Base-by-base conservation (phyloP, 2,329 filamentous ascomycete species). In the Talaromyces sp. region DNA sequence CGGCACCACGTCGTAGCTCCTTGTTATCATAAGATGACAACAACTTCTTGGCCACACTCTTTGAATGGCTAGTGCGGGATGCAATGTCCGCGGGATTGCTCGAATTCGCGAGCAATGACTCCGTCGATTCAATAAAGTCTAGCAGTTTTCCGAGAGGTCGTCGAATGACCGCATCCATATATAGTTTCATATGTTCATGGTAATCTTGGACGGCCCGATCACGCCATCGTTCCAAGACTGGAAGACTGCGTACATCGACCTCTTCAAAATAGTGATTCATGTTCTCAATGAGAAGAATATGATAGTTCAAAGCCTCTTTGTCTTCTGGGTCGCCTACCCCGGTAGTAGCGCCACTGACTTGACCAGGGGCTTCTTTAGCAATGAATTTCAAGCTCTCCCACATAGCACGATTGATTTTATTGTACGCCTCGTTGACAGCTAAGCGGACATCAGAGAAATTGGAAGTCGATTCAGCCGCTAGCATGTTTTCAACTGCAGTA, bases 211-310 rank as follows among this genome's bases (percentile, higher is more conserved):
- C 82, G 1, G 94, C 95, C 65, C 90, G 89, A 45, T 88, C 86
- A 73, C 88, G 90, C 91, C 93, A 97, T 70, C 91, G 88, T 66
- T 91, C 88, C 4, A 98, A 84, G 0, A 96, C 87, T 8, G 90
- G 85, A 67, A 95, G 87, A 43, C 86, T 84, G 19, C 87, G 85
- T 16, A 89, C 81, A 70, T 96, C 92, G 9, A 96, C 90, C 76
- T 97, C 93, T 75, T 98, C 93, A 11, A 95, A 83, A 79, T 96
- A 98, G 78, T 97, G 93, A 74, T 97, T 96, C 93, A 97, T 97
- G 77, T 99, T 99, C 78, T 99, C 94, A 70, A 99, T 98, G 62
- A 98, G 84, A 39, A 98, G 84, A 72, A 99, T 97, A 77, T 98
- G 93, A 79, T 96, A 97, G 79, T 98, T 98, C 67, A 99, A 85